Evolutionary conservation across 2,329 filamentous ascomycete species (phyloP).

Genomic region (Colletotrichum phormii): DNA sequence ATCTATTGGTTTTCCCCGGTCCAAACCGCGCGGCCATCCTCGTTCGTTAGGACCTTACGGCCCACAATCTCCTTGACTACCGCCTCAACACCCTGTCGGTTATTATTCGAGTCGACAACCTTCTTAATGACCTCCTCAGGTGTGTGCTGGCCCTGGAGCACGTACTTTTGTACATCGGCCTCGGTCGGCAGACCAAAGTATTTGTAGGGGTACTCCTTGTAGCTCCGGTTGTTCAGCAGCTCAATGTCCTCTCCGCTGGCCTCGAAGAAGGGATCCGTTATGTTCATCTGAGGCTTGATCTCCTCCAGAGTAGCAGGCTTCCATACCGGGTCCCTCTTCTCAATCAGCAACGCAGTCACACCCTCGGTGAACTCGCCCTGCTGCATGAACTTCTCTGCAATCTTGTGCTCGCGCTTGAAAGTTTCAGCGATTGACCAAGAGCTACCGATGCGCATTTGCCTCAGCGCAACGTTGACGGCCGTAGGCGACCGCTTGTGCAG

Average conservation of each 20-base stretch:
- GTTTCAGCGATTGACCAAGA: slow-evolving; percentile 86
- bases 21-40: slow-evolving; percentile 57
- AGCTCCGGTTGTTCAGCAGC: slow-evolving; percentile 74
- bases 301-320: slow-evolving; percentile 78
- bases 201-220: slow-evolving; percentile 78
- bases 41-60: slow-evolving; percentile 67
- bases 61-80: slow-evolving; percentile 76
- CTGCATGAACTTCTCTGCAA: slow-evolving; percentile 89
- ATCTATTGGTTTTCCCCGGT: slow-evolving; percentile 27
- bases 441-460: slow-evolving; percentile 81
- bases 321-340: slow-evolving; percentile 80
- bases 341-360: slow-evolving; percentile 83
- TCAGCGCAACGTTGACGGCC: slow-evolving; percentile 84
- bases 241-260: slow-evolving; percentile 59
- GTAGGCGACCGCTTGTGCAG: slow-evolving; percentile 86
- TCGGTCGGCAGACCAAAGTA: slow-evolving; percentile 81
- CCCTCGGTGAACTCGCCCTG: slow-evolving; percentile 93
- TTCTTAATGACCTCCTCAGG: slow-evolving; percentile 70
- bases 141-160: slow-evolving; percentile 54
- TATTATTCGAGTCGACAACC: slow-evolving; percentile 68
- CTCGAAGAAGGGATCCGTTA: slow-evolving; percentile 78
- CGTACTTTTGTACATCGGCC: slow-evolving; percentile 61
- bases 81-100: slow-evolving; percentile 76
- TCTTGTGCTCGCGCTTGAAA: slow-evolving; percentile 86
- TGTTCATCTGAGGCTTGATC: slow-evolving; percentile 64